Evolutionary conservation across 306 rosid genomes (phyloP).

Genomic region (Quercus robur): DNA sequence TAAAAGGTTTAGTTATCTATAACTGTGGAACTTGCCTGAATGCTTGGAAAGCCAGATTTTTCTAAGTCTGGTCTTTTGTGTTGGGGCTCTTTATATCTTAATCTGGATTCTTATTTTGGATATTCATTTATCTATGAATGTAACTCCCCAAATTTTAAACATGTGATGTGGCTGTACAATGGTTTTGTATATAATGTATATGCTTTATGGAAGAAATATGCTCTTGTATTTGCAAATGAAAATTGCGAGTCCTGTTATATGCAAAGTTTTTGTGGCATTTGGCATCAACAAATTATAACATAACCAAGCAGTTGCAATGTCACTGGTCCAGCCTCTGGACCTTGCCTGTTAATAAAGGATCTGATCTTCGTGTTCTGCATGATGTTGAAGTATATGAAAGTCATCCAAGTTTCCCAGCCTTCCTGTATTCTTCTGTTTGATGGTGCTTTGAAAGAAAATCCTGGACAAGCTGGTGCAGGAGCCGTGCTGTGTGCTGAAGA

Average conservation of each 20-base stretch:
- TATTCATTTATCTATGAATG: neutral
- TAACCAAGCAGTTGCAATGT: neutral
- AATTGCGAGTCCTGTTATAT: neutral
- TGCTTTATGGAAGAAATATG: neutral
- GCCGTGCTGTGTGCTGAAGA: slow-evolving; percentile 75
- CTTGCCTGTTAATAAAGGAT: neutral
- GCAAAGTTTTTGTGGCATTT: neutral
- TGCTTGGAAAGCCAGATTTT: neutral
- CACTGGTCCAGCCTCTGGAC: neutral
- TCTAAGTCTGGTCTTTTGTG: neutral
- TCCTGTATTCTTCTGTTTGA: slow-evolving; percentile 72
- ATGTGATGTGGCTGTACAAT: neutral
- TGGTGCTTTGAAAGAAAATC: slow-evolving; percentile 94
- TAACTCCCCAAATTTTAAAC: neutral
- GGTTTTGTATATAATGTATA: neutral
- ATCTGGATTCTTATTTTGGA: neutral
- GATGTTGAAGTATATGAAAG: neutral
- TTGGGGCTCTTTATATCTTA: neutral
- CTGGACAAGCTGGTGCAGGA: slow-evolving; percentile 94
- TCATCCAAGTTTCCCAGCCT: slow-evolving; percentile 32
- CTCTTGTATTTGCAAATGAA: neutral
- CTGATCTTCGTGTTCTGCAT: neutral
- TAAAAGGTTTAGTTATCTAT: neutral
- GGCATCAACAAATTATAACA: neutral
- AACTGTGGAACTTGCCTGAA: neutral